Conservation (phyloP, 352 stramenopile species). For the Globisporangium middletonii region DNA sequence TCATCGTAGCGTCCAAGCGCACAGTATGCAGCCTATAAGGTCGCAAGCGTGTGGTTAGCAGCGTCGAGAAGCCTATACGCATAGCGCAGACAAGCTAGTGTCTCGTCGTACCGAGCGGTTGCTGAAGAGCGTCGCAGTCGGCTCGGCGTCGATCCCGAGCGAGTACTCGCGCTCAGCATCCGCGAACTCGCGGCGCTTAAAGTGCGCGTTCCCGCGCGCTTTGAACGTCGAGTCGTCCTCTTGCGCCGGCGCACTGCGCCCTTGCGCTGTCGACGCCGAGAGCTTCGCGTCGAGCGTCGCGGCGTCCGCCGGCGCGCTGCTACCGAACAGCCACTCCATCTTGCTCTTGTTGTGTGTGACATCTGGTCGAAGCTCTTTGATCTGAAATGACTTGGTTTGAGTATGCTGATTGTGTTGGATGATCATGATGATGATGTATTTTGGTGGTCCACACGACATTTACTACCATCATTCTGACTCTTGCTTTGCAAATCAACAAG, state of each 20-base stretch:
- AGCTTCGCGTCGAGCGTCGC: conserved; percentile 38
- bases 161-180: conserved; percentile 58
- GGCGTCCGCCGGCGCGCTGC: conserved; percentile 2
- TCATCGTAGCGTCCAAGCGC: conserved; percentile 43
- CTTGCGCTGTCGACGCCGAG: conserved; percentile 46
- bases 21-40: conserved; percentile 47
- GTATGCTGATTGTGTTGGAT: too few species aligned
- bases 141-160: conserved; percentile 35
- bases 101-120: conserved; percentile 55
- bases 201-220: conserved; percentile 57
- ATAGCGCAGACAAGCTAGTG: background rate
- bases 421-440: too few species aligned
- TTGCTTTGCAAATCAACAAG: too few species aligned
- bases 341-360: background rate
- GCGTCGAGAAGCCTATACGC: background rate
- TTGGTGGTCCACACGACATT: too few species aligned
- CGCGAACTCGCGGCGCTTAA: conserved; percentile 50
- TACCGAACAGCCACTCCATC: conserved; percentile 71
- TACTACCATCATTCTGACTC: background rate
- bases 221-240: conserved; percentile 70
- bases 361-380: too few species aligned
- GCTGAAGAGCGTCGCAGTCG: conserved; percentile 68
- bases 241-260: conserved; percentile 51
- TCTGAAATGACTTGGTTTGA: too few species aligned
- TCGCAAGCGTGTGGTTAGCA: background rate